Evolutionary conservation across 1,284 basidiomycete genomes (phyloP), one percentile per base, ranked within the genome.

Genomic region (Naganishia sp.): DNA sequence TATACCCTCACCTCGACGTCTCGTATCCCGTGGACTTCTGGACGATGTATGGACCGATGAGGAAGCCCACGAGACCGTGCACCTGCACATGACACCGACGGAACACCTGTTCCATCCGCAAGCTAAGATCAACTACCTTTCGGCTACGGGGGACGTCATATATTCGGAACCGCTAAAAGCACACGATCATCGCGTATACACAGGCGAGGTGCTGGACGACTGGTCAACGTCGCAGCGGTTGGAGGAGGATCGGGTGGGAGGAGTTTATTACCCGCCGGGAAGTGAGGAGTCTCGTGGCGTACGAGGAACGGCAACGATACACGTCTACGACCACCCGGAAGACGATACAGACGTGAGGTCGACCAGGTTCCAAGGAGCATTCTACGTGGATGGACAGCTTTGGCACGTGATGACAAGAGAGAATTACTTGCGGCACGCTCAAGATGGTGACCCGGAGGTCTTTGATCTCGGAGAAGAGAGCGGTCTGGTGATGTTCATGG

Each of bases 301-400:
- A 28, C 71, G 83, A 80, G 69, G 77, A 23, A 74, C 73, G 69
- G 71, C 73, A 0, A 75, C 75, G 2, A 50, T 74, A 17, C 56
- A 69, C 47, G 64, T 71, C 2, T 53, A 63, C 50, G 70, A 69
- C 5, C 53, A 69, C 17, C 61, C 39, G 17, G 70, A 62, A 39
- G 63, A 68, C 3, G 61, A 47, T 39, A 70, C 84, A 86, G 74
- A 83, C 90, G 2, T 85, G 88, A 74, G 77, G 86, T 71, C 84
- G 4, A 87, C 88, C 2, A 75, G 84, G 2, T 90, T 87, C 74
- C 89, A 92, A 74, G 91, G 91, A 63, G 85, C 87, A 9, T 92
- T 92, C 79, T 84, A 84, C 10, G 83, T 85, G 18, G 77, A 85
- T 53, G 90, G 90, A 21, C 81, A 86, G 65, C 81, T 84, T n/a